phyloP scores from a whole-genome alignment of 2,329 filamentous ascomycete species.

The Stagonosporopsis tanaceti region DNA sequence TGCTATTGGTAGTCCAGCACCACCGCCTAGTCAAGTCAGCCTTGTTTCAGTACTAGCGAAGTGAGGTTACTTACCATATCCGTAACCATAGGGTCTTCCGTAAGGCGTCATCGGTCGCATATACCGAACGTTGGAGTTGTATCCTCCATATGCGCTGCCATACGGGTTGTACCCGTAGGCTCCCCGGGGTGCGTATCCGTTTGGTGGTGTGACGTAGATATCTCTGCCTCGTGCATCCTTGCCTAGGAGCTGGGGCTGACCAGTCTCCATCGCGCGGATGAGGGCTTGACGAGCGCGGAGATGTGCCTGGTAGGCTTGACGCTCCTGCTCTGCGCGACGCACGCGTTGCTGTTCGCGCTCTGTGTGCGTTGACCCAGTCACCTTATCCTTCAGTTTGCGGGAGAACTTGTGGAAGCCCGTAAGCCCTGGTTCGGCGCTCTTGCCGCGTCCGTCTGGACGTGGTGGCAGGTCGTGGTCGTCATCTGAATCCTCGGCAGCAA shows the following conservation, averaged over 20 bases:
- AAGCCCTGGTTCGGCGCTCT: constrained; percentile 28
- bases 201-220: constrained; percentile 66
- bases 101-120: constrained; percentile 60
- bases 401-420: constrained; percentile 58
- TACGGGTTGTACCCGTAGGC: constrained; percentile 49
- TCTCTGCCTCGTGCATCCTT: constrained; percentile 63
- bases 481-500: constrained; percentile 54
- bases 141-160: constrained; percentile 58
- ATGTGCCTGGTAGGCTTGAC: constrained; percentile 61
- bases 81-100: constrained; percentile 46
- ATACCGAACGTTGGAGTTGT: constrained; percentile 59
- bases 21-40: constrained; percentile 29
- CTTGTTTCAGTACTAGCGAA: neutral
- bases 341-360: constrained; percentile 59
- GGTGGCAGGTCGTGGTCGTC: constrained; percentile 35
- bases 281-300: constrained; percentile 60
- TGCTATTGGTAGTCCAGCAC: constrained; percentile 46
- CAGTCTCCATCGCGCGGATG: constrained; percentile 60
- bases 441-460: constrained; percentile 8
- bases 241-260: constrained; percentile 64
- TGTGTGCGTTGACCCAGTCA: constrained; percentile 65
- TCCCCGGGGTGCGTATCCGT: constrained; percentile 55
- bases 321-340: constrained; percentile 60
- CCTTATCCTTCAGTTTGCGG: constrained; percentile 66
- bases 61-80: constrained; percentile 38